phyloP scores from a whole-genome alignment of 1,284 basidiomycete species.

The Apiotrichum veenhuisii region DNA sequence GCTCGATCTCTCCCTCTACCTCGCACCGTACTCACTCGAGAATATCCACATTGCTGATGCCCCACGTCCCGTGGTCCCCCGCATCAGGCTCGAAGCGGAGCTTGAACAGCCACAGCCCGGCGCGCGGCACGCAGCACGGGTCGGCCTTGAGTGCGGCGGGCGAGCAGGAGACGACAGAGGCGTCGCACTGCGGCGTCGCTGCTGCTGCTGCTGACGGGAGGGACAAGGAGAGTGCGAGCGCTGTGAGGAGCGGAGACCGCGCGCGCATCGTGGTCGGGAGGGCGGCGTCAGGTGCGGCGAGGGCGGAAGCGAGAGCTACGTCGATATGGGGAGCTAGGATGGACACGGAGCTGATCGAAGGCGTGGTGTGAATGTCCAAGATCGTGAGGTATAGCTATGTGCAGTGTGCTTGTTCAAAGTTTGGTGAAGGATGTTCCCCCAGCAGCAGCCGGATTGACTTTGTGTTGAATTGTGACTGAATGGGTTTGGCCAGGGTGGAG shows the following conservation, averaged over 20 bases:
- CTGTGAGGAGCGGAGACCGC: background rate
- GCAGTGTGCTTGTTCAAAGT: too few relatives aligned
- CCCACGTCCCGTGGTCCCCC: constrained; percentile 44
- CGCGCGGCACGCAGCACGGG: constrained; percentile 38
- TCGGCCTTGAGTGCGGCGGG: constrained; percentile 20
- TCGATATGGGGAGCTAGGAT: too few relatives aligned
- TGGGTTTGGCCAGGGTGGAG: too few relatives aligned
- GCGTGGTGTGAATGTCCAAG: too few relatives aligned
- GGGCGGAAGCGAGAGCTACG: background rate
- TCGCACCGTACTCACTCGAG: constrained; percentile 44
- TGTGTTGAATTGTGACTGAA: too few relatives aligned
- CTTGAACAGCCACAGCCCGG: constrained; percentile 43
- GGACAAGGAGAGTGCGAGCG: background rate
- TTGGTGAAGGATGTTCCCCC: too few relatives aligned
- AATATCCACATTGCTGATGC: constrained; percentile 44
- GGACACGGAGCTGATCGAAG: too few relatives aligned
- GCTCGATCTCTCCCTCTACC: too few relatives aligned
- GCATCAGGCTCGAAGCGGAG: constrained; percentile 47
- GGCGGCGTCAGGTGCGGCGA: background rate
- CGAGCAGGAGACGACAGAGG: constrained; percentile 28
- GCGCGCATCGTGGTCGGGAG: background rate
- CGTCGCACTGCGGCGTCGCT: background rate
- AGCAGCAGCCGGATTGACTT: too few relatives aligned
- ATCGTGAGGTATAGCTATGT: too few relatives aligned
- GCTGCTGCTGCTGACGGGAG: background rate